Evolutionary conservation across 108 stramenopile species (phyloP), one percentile per base, ranked within the genome.

Genomic region (Cyclotella cryptica): DNA sequence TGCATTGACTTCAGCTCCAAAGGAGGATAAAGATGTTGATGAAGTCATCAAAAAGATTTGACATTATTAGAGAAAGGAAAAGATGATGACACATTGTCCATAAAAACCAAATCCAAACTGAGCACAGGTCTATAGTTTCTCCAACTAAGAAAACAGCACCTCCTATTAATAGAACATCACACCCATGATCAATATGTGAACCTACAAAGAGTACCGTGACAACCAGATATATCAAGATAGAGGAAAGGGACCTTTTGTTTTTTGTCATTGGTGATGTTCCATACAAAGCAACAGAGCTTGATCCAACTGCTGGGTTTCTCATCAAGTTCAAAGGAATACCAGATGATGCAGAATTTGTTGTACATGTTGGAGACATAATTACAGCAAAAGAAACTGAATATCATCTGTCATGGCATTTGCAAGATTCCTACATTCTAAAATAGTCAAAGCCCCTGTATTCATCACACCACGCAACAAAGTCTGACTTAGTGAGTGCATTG

Each of bases 401-500:
- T 15, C 29, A 60, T 61, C 8, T 45, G 30, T 28, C 59, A 14
- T 62, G 59, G 71, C 60, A 72, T 47, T 43, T 46, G 39, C 61
- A 46, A 47, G 71, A 49, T 46, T 43, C 61, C 4, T 26, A 26
- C 15, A 63, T 72, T 29, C 29, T 72, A 40, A 46, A n/a, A 53
- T 3, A 10, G 10, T 72, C 71, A n/a, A 42, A 41, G 43, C 71
- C 0, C 71, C 71, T 45, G 71, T 72, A 30, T 72, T 72, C 40
- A 72, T 72, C 27, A 60, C 61, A 10, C 71, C 71, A 1, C 58
- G 71, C 18, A 58, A 72, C 28, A 72, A 72, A 39, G 71, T 60
- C 19, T 68, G 67, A 49, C 49, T 68, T 29, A 49, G 67, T 68
- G 21, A 68, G 67, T 52, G 1, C 43, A 27, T 35, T 29, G 10